A percentile compares a stretch with the other conserved stretches of the same genome.
phyloP scores from a whole-genome alignment of 306 rosid species.

The Canavalia gladiata region DNA sequence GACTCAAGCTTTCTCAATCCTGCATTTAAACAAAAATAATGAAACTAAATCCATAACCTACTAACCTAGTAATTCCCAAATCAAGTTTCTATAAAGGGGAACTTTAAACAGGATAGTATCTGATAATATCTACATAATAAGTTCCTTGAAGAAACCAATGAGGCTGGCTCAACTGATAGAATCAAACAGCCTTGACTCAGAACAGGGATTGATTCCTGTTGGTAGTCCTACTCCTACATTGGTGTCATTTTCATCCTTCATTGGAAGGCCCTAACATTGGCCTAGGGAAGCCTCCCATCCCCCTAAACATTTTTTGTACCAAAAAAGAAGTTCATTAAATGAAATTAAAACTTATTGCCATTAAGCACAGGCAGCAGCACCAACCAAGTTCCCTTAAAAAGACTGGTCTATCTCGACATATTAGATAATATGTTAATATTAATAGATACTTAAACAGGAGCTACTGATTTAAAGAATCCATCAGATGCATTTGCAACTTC shows the following conservation, averaged over 20 bases:
- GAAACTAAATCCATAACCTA: slow-evolving; percentile 27
- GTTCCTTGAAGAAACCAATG: slow-evolving; percentile 17
- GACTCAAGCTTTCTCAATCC: slow-evolving; percentile 69
- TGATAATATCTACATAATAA: slow-evolving; percentile 15
- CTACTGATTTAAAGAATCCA: slow-evolving; percentile 23
- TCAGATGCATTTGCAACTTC: slow-evolving; percentile 15
- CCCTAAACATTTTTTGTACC: slow-evolving; percentile 1
- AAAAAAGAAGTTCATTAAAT: neutral
- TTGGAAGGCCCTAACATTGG: slow-evolving; percentile 19
- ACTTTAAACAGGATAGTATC: slow-evolving; percentile 18
- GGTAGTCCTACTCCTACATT: neutral
- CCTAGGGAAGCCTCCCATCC: slow-evolving; percentile 8
- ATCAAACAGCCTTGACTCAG: slow-evolving; percentile 16
- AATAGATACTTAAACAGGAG: neutral
- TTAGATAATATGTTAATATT: neutral
- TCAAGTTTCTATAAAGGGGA: slow-evolving; percentile 12
- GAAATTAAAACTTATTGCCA: slow-evolving; percentile 28
- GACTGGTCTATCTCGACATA: neutral
- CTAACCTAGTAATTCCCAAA: slow-evolving; percentile 2
- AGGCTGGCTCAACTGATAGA: slow-evolving; percentile 13
- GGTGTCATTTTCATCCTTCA: neutral
- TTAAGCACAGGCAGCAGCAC: slow-evolving; percentile 23
- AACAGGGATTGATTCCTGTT: neutral
- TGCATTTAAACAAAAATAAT: slow-evolving; percentile 44
- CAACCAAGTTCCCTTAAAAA: slow-evolving; percentile 1